phyloP scores from a whole-genome alignment of 352 stramenopile genomes.

The Phytophthora idaei region DNA sequence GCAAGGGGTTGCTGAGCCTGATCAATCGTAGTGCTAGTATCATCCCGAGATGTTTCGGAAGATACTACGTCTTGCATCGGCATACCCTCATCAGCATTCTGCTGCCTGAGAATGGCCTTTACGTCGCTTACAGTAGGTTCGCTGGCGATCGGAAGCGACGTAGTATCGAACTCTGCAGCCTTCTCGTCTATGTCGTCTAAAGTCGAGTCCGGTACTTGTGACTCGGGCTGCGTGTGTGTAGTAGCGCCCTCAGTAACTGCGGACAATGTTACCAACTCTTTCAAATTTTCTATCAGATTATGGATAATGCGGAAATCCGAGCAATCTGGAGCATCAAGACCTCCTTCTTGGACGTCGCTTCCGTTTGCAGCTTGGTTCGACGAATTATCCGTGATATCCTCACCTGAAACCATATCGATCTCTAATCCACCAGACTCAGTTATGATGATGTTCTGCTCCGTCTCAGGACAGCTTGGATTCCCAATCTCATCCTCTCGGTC shows the following conservation, averaged over 20 bases:
- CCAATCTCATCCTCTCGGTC: background rate
- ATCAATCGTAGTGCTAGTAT: background rate
- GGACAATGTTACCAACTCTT: conserved; percentile 1
- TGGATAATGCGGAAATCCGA: background rate
- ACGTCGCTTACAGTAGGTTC: background rate
- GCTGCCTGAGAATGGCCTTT: background rate
- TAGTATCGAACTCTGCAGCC: background rate
- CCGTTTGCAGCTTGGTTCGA: background rate
- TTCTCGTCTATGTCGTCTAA: background rate
- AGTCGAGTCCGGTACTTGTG: background rate
- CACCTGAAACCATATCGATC: too few species aligned
- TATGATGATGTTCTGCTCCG: background rate
- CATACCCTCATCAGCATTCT: background rate
- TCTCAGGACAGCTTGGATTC: background rate
- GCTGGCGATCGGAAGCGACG: background rate
- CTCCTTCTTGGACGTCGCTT: background rate
- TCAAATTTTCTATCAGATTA: conserved; percentile 7
- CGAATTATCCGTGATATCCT: too few species aligned
- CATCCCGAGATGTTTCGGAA: background rate
- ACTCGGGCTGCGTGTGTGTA: background rate
- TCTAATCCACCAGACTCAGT: background rate
- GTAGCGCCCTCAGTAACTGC: background rate
- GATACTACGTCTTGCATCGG: background rate
- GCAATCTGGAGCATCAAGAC: background rate
- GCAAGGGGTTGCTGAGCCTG: background rate